A percentile compares a stretch with the other conserved stretches of the same genome.
phyloP scores from a whole-genome alignment of 148 eudicot genomes.

The Vaccinium myrtillus region DNA sequence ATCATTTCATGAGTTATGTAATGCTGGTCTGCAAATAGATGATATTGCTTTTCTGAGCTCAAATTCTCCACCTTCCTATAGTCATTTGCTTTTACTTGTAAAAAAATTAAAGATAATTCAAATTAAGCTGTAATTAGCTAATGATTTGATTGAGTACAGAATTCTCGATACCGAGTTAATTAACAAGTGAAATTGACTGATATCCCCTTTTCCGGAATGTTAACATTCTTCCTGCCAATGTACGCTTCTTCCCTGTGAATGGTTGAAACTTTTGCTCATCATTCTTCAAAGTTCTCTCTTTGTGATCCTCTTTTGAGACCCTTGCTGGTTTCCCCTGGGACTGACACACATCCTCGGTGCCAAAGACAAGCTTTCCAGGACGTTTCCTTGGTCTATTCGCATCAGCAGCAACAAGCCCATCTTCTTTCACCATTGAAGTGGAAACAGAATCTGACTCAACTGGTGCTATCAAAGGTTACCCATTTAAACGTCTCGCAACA shows the following conservation, averaged over 20 bases:
- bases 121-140: neutral
- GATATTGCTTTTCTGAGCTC: neutral
- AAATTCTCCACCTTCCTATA: neutral
- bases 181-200: neutral
- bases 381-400: neutral
- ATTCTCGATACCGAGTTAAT: neutral
- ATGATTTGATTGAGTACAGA: neutral
- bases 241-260: slow-evolving; percentile 20
- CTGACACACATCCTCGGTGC: neutral
- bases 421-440: neutral
- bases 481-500: slow-evolving; percentile 15
- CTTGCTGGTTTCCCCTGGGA: neutral
- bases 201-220: neutral
- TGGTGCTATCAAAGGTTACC: neutral
- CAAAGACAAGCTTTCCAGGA: slow-evolving; percentile 9
- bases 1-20: neutral
- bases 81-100: neutral
- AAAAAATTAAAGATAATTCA: neutral
- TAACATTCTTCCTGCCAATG: neutral
- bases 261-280: slow-evolving; percentile 13
- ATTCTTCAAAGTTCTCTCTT: neutral
- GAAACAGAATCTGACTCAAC: neutral
- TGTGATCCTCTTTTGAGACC: neutral
- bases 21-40: neutral
- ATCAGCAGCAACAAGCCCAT: neutral